Conservation (phyloP, 2,329 filamentous ascomycete species). For the Neofusicoccum laricinum region DNA sequence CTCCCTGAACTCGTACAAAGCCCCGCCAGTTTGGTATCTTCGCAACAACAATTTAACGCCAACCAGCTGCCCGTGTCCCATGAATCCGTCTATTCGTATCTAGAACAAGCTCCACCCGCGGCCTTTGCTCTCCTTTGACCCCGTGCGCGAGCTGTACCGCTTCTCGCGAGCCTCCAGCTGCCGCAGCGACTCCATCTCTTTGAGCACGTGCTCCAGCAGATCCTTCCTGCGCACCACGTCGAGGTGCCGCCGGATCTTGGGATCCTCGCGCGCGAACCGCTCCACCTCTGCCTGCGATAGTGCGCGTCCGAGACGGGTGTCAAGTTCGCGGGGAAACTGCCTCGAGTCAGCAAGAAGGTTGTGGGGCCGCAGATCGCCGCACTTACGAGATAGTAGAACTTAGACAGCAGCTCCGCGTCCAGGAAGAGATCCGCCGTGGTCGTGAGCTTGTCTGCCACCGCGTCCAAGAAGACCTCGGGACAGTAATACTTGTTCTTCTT, state of each 20-base stretch:
- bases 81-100: slow-evolving; percentile 11
- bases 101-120: slow-evolving; percentile 35
- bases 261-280: slow-evolving; percentile 87
- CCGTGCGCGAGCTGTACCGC: slow-evolving; percentile 34
- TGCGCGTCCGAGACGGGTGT: slow-evolving; percentile 78
- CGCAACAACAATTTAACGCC: slow-evolving; percentile 17
- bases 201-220: slow-evolving; percentile 83
- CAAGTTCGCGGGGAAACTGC: slow-evolving; percentile 83
- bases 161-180: slow-evolving; percentile 76
- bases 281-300: slow-evolving; percentile 79
- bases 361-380: neutral
- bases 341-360: slow-evolving; percentile 8
- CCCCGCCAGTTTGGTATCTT: slow-evolving; percentile 18
- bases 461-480: slow-evolving; percentile 96
- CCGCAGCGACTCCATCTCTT: slow-evolving; percentile 90
- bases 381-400: slow-evolving; percentile 83
- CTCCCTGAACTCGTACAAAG: neutral
- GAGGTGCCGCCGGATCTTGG: slow-evolving; percentile 81
- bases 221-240: slow-evolving; percentile 93
- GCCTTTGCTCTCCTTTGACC: slow-evolving; percentile 28
- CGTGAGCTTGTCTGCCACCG: slow-evolving; percentile 90
- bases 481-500: slow-evolving; percentile 94
- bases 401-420: slow-evolving; percentile 92
- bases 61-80: slow-evolving; percentile 1
- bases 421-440: slow-evolving; percentile 94